Base-by-base conservation (phyloP, 768 basidiomycete genomes). In the Tricholoma matsutake region DNA sequence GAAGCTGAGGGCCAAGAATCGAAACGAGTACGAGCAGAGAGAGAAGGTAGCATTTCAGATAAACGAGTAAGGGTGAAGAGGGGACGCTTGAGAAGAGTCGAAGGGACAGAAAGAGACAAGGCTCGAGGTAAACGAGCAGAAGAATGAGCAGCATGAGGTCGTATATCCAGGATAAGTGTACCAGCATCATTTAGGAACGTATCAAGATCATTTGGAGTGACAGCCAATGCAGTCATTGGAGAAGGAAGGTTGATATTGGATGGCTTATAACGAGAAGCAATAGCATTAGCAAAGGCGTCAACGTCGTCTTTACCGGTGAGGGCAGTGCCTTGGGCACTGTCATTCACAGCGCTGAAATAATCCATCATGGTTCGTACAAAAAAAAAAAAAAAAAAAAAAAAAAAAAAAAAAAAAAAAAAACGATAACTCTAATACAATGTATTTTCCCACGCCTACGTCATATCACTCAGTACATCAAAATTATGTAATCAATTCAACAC, bases 61-160 rank as follows among this genome's bases (percentile, higher is more conserved):
- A 98, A 82, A 43, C 87, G 87, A 43, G 85, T 79, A 8, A 96
- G 81, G 28, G 91, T 88, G 77, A 94, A 96, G 3, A 88, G 80
- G 1, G 94, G 94, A 0, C 96, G 87, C 64, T 94, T 94, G 70
- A 98, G 87, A 20, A 98, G 87, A 0, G 95, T 98, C 2, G 96
- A 94, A 1, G 96, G 96, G 5, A 97, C 91, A 52, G 91, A 92
- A 63, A 98, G 84, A 53, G 93, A 93, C 57, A 97, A 77, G 7
- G 94, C 88, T 53, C 74, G 67, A 41, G 82, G 81, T 31, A 97
- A 66, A 54, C 94, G 88, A 22, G 86, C 86, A 8, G 81, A 68
- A 6, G 84, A 74, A 71, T 85, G 89, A 6, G 88, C 84, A 16
- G 88, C 87, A 73, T 92, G 91, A 10, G 94, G 87, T 0, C 96